Base-by-base conservation (phyloP, 176 grass and related monocot genomes). In the Triticum dicoccoides region DNA sequence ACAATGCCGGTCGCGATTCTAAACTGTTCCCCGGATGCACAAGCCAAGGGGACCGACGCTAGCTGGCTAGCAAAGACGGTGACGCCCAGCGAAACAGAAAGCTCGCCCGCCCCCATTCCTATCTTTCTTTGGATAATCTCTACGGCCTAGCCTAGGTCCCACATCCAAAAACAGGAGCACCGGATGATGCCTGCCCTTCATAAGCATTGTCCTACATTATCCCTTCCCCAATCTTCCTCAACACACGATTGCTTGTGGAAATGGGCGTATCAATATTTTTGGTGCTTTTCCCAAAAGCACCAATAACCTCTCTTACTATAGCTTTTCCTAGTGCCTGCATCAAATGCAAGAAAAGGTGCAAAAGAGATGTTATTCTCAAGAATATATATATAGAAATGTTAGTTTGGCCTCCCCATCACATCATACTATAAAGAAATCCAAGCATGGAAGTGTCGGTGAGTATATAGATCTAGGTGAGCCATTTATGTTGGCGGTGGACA, bases 101-200 rank as follows among this genome's bases (percentile, higher is more conserved):
- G 52, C 45, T n/a, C 41, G 29, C 23, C 45, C 45, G 73, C 62
- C 5, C 17, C 39, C 21, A 4, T 73, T 33, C 59, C 62, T 52
- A 56, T 79, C 65, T 44, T 69, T 9, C 5, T 68, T 61, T 58
- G 64, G 76, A 86, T 79, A 71, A 61, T 86, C 84, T 61, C 65
- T 21, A 5, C 6, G 11, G 8, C 39, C 39, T 42, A 42, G 15
- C 15, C 21, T 39, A 86, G 13, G 30, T 63, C 39, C 83, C 74
- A 58, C 62, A 25, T 66, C 64, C 59, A n/a, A 25, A 73, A 80
- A 41, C 33, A 73, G 54, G 33, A 32, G 49, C 35, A 71, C 25
- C 8, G 34, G n/a, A 64, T 14, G 39, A 47, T 62, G 37, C 70
- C 17, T 70, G 32, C 20, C 17, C 65, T 52, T 66, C 18, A 52